Conservation (phyloP, 306 rosid species). For the Psophocarpus tetragonolobus region DNA sequence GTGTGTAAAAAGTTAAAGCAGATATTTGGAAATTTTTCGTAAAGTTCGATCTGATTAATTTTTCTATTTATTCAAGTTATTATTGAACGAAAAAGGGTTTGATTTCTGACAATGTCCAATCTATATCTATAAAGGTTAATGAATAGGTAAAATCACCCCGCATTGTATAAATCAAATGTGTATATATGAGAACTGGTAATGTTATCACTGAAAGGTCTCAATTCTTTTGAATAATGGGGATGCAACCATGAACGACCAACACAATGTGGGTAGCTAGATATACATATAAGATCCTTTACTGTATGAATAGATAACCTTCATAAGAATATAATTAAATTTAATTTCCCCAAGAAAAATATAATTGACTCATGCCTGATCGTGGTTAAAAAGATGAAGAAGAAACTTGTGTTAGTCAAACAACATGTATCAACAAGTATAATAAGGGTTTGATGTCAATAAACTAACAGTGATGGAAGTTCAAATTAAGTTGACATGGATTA, state of each 20-base stretch:
- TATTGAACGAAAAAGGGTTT: background rate
- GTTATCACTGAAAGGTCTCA: background rate
- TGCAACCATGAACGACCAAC: background rate
- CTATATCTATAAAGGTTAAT: background rate
- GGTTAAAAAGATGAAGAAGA: background rate
- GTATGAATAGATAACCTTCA: conserved; percentile 12
- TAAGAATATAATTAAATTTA: conserved; percentile 19
- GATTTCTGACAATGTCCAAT: background rate
- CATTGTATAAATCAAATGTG: too few relatives aligned
- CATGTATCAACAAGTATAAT: background rate
- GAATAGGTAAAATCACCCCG: background rate
- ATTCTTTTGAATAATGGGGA: background rate
- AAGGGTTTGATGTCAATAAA: background rate
- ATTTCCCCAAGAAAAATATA: background rate
- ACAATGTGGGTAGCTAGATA: background rate
- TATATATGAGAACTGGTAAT: background rate
- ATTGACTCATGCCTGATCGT: conserved; percentile 17
- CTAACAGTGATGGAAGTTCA: background rate
- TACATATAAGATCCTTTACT: background rate
- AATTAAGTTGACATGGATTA: background rate
- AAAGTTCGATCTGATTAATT: background rate
- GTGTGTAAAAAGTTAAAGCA: background rate
- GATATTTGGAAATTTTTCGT: background rate
- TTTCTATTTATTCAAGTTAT: background rate
- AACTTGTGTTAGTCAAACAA: background rate